Percentiles rank a stretch among this genome's conserved stretches.
phyloP scores from a whole-genome alignment of 179 eudicot genomes.

The Beta corolliflora region DNA sequence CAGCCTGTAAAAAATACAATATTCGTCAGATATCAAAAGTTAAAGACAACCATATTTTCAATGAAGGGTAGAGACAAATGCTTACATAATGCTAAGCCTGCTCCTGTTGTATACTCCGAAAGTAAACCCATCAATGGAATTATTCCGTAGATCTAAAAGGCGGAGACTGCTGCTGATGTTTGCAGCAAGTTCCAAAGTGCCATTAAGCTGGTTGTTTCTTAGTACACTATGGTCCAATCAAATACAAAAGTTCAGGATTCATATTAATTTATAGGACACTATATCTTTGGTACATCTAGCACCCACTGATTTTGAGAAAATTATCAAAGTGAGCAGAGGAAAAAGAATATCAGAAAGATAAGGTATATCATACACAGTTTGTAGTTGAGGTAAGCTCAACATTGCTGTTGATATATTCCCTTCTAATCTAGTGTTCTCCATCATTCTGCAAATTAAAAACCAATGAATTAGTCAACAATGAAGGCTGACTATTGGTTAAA shows the following conservation, averaged over 20 bases:
- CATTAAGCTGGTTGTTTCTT: conserved; percentile 56
- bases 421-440: conserved; percentile 52
- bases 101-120: conserved; percentile 28
- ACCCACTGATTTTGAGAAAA: background rate
- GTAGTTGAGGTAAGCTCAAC: conserved; percentile 54
- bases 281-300: conserved; percentile 9
- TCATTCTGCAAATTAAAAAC: conserved; percentile 44
- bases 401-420: conserved; percentile 51
- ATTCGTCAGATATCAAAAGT: conserved; percentile 5
- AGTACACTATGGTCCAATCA: conserved; percentile 41
- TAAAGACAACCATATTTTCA: background rate
- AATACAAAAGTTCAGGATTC: background rate
- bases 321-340: background rate
- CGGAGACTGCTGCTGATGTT: conserved; percentile 43
- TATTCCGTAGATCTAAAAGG: conserved; percentile 58
- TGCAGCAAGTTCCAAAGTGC: conserved; percentile 51
- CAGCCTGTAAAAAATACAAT: conserved; percentile 47
- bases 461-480: background rate
- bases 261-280: background rate
- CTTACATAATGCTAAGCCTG: conserved; percentile 33
- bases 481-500: background rate
- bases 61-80: background rate
- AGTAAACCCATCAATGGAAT: conserved; percentile 40
- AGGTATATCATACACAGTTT: conserved; percentile 51
- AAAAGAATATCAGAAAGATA: background rate